A percentile compares a stretch with the other conserved stretches of the same genome.
phyloP scores from a whole-genome alignment of 176 grass and related monocot genomes.

The Paspalum vaginatum region DNA sequence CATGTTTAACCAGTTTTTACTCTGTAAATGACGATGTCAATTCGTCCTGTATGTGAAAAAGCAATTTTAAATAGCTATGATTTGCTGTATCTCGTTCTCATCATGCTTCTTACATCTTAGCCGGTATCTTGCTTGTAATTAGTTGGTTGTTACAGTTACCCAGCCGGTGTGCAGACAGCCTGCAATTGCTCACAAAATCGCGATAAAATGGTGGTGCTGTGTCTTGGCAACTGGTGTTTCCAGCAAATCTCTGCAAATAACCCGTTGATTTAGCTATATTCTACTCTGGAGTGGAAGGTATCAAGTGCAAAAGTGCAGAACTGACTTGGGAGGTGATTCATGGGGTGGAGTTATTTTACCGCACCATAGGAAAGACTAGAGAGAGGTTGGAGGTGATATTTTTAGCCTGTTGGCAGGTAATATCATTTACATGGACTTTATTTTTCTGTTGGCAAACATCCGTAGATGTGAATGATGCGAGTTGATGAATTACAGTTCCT shows the following conservation, averaged over 20 bases:
- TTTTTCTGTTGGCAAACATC: neutral
- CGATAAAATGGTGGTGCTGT: neutral
- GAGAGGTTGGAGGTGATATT: neutral
- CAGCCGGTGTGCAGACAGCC: conserved; percentile 6
- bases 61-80: conserved; percentile 33
- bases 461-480: neutral
- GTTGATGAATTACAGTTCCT: no score
- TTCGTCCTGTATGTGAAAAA: conserved; percentile 46
- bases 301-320: neutral
- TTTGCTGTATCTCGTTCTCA: conserved; percentile 23
- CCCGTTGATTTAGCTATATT: neutral
- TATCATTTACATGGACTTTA: neutral
- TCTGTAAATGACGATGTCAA: conserved; percentile 55
- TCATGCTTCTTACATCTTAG: conserved; percentile 12
- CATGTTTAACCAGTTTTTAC: conserved; percentile 45
- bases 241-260: neutral
- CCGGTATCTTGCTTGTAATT: conserved; percentile 33
- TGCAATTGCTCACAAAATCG: neutral
- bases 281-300: neutral
- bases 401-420: neutral
- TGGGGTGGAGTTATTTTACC: neutral
- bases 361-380: neutral
- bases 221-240: neutral
- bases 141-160: conserved; percentile 35
- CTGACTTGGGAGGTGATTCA: neutral